Conservation (phyloP, 75 land plant species). For the Gnetum montanum region DNA sequence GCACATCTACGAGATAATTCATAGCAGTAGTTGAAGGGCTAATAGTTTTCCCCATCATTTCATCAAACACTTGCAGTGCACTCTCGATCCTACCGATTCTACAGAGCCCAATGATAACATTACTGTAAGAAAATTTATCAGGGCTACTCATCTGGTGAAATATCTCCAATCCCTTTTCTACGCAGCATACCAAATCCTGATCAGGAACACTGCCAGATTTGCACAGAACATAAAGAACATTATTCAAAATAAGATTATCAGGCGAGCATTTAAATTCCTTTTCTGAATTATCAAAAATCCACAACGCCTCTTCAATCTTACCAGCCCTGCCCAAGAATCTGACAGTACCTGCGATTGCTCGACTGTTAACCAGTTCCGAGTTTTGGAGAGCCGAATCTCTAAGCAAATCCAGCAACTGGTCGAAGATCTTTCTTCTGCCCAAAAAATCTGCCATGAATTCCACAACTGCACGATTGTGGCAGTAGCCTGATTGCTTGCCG, state of each 20-base stretch:
- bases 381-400: neutral
- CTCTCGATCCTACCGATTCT: constrained; percentile 9
- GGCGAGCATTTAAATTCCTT: constrained; percentile 5
- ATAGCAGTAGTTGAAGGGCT: constrained; percentile 15
- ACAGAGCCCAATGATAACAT: constrained; percentile 16
- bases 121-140: constrained; percentile 20
- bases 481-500: constrained; percentile 9
- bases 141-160: constrained; percentile 11
- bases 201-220: constrained; percentile 1
- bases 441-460: constrained; percentile 25
- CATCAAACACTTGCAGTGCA: constrained; percentile 12
- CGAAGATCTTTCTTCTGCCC: constrained; percentile 18
- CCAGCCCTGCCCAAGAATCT: constrained; percentile 20
- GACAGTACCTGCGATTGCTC: constrained; percentile 5
- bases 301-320: constrained; percentile 13
- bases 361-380: neutral
- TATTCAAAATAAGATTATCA: constrained; percentile 20
- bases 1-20: constrained; percentile 11
- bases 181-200: neutral
- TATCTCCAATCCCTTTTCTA: constrained; percentile 14
- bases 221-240: constrained; percentile 20
- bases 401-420: constrained; percentile 10
- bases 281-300: constrained; percentile 13
- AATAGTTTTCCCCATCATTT: constrained; percentile 6
- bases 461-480: constrained; percentile 9